Base-by-base conservation (phyloP, 345 rosid species). In the Linum lewisii region DNA sequence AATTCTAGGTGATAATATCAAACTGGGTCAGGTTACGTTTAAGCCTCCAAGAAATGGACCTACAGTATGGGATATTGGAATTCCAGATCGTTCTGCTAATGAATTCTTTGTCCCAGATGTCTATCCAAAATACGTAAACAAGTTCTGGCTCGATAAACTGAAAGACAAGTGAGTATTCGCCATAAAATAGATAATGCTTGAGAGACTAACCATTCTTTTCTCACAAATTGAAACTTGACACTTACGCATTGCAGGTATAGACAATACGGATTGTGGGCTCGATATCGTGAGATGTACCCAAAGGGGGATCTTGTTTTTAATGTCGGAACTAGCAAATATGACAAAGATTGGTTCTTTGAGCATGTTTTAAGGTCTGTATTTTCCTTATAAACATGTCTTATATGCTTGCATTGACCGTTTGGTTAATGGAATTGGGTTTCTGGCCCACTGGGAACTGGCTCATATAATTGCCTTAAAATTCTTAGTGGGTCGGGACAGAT, bases 51-150 rank as follows among this genome's bases (percentile, higher is more conserved):
- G 97, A 77, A 74, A 60, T 4, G 97, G 99, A n/a, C 82, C 81
- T 0, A 93, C 99, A 1, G n/a, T 86, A 8, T 89, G 95, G 95
- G 94, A 89, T 78, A 93, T 93, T 2, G 95, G 94, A 15, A 22
- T 68, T 62, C 86, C 97, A 0, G 87, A 89, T 38, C 85, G 97
- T n/a, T 73, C 72, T 0, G 97, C 95, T 3, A 77, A 76, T 6
- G 97, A 88, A 51, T 92, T 83, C 69, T 81, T 59, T 44, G 74
- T 88, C 49, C 94, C 98, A 1, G 75, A 81, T 24, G 73, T 94
- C 3, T 59, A 79, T 32, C 94, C 90, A 3, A 66, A 66, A 3
- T 77, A 81, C 51, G n/a, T 44, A 20, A 93, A 86, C 64, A 63
- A 55, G 18, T 57, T 86, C 14, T 66, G 59, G 75, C 36, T 25